Base-by-base conservation (phyloP, 164 flowering plant species). In the Dillenia suffruticosa region DNA sequence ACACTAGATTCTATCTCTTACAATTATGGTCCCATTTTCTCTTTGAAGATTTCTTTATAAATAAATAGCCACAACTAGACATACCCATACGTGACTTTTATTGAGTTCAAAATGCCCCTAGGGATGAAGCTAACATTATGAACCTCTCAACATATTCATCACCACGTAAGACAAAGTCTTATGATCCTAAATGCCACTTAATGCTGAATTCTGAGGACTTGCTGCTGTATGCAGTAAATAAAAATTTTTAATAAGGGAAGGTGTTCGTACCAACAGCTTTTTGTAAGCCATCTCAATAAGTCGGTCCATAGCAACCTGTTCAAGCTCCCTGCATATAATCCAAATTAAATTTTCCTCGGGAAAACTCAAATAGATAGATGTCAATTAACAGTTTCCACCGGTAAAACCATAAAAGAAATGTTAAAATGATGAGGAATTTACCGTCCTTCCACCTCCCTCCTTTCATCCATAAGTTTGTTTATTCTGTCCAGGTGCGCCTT, bases 251-350 rank as follows among this genome's bases (percentile, higher is more conserved):
- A 32, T 32, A 32, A 32, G 40, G 40, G 40, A 32, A 32, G 40
- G 40, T 32, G 40, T 32, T 5, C 40, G 63, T 76, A 92, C 98
- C 98, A 84, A 65, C 63, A 69, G 74, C 76, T 85, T 92, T 69
- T 65, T 80, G 70, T 81, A 90, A 57, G 96, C 85, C 77, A 81
- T 67, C 73, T 90, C 96, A 62, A 79, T 73, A 59, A 90, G 88
- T 63, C 77, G 80, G 70, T 83, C 73, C 88, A 92, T 75, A 8
- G 97, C 96, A 70, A 77, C 66, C 68, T 76, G 83, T 80, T 92
- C 96, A 68, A 76, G 84, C 47, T 66, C 65, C 83, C 96, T 90
- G 87, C 72, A 79, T 50, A 70, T 53, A 46, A 66, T 63, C 56
- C 44, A 62, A 14, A 58, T 48, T 52, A 48, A 24, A 47, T 19